These are phyloP conservation scores for Dothistroma pini DNA, from an alignment of 2,329 filamentous ascomycete species.

Conservation along the genomic window DNA sequence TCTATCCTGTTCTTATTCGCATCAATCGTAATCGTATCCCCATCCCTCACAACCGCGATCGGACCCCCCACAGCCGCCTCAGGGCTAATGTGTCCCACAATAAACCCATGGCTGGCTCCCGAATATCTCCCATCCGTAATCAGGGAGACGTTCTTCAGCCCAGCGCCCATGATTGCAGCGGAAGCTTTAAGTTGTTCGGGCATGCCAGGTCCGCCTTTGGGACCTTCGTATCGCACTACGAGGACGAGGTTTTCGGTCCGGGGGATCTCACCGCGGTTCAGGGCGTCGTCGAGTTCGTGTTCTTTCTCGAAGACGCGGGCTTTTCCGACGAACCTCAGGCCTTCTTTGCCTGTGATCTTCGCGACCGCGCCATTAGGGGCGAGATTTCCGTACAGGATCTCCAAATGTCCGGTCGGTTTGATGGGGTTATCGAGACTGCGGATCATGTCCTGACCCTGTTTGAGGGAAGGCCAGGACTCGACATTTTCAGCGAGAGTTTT, in stretches of 20 bases:
- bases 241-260: constrained; percentile 80
- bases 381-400: constrained; percentile 82
- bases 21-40: constrained; percentile 82
- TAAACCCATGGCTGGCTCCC: constrained; percentile 86
- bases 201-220: constrained; percentile 92
- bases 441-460: constrained; percentile 76
- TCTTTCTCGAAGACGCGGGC: constrained; percentile 88
- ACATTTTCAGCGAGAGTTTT: constrained; percentile 81
- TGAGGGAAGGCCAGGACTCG: constrained; percentile 68
- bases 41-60: constrained; percentile 75
- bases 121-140: constrained; percentile 90
- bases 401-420: constrained; percentile 81
- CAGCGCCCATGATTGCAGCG: constrained; percentile 89
- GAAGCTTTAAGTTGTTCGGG: constrained; percentile 87
- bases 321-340: constrained; percentile 72
- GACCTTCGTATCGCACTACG: constrained; percentile 89
- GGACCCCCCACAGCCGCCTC: constrained; percentile 87
- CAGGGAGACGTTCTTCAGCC: constrained; percentile 79
- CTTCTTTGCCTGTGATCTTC: constrained; percentile 96
- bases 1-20: constrained; percentile 69
- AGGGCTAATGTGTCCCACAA: constrained; percentile 88
- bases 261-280: constrained; percentile 67
- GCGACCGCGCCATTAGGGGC: constrained; percentile 86
- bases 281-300: constrained; percentile 68
- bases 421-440: constrained; percentile 76